Evolutionary conservation across 106 monocot species (phyloP).

Genomic region (Platanthera zijinensis): DNA sequence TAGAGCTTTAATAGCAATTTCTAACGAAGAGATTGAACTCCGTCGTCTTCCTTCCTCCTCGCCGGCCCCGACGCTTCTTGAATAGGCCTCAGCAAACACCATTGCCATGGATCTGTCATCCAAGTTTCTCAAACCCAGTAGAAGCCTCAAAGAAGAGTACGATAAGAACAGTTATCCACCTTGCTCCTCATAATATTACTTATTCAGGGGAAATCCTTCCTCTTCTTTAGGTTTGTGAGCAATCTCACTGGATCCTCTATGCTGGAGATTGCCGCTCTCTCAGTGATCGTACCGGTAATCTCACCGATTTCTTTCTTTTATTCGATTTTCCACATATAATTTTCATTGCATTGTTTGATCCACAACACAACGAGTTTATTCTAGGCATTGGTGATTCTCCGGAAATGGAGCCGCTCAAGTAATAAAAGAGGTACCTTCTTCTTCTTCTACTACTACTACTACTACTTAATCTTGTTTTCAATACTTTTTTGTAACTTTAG

Average conservation of each 20-base stretch:
- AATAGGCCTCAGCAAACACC: background rate
- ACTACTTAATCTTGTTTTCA: background rate
- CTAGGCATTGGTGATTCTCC: conserved; percentile 58
- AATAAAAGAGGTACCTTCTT: conserved; percentile 8
- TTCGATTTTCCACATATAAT: background rate
- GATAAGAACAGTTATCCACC: background rate
- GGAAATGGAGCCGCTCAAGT: conserved; percentile 42
- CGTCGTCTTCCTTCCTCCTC: background rate
- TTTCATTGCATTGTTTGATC: background rate
- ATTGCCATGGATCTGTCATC: conserved; percentile 29
- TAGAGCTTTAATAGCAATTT: no score
- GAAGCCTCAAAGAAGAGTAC: conserved; percentile 67
- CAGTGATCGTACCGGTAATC: conserved; percentile 65
- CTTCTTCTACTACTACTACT: background rate
- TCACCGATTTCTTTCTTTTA: background rate
- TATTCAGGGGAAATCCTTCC: background rate
- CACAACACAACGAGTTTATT: conserved; percentile 1
- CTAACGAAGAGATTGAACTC: no score
- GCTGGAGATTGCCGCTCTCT: conserved; percentile 79
- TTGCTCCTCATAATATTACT: background rate
- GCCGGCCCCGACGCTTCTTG: background rate
- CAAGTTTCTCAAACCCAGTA: conserved; percentile 35
- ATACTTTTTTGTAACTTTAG: no score
- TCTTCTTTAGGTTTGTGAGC: conserved; percentile 72
- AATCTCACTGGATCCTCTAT: conserved; percentile 89